Evolutionary conservation across 1,284 basidiomycete genomes (phyloP).

Genomic region (Ceraceosorus bombacis): DNA sequence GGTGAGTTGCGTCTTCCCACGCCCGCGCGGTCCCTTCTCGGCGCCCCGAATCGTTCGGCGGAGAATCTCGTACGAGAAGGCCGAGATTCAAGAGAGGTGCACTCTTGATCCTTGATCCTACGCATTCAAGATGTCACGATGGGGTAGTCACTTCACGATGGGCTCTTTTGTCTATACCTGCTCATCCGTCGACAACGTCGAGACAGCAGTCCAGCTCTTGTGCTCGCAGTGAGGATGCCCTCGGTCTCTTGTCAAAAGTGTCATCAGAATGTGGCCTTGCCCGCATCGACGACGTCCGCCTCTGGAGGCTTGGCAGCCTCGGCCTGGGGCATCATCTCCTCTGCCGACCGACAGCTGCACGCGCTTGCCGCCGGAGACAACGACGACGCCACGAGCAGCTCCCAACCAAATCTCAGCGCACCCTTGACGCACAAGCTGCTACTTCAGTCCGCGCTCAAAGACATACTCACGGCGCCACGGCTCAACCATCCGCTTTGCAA

Average conservation of each 20-base stretch:
- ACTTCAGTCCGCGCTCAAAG: neutral
- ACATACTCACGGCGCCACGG: slow-evolving; percentile 8
- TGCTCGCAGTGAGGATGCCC: slow-evolving; percentile 4
- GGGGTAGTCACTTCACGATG: too few relatives aligned
- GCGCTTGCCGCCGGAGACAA: slow-evolving; percentile 17
- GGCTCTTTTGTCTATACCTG: too few relatives aligned
- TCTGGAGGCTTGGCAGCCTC: slow-evolving; percentile 21
- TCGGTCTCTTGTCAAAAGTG: slow-evolving; percentile 38
- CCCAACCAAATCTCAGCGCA: slow-evolving; percentile 21
- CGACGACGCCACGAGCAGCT: slow-evolving; percentile 19
- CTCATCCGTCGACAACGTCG: too few relatives aligned
- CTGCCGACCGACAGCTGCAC: neutral
- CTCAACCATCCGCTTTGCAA: slow-evolving; percentile 91
- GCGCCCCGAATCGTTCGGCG: too few relatives aligned
- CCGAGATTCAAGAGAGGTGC: too few relatives aligned
- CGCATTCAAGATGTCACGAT: too few relatives aligned
- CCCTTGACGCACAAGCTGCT: neutral
- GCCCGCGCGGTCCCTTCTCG: too few relatives aligned
- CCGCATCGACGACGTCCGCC: slow-evolving; percentile 22
- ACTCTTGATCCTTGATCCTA: too few relatives aligned
- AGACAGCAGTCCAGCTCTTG: too few relatives aligned
- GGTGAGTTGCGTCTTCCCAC: too few relatives aligned
- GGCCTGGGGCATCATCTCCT: slow-evolving; percentile 4
- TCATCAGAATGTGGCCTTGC: slow-evolving; percentile 26
- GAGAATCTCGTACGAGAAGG: too few relatives aligned